These are phyloP conservation scores for Tolypocladium inflatum DNA, from an alignment of 2,329 filamentous ascomycete species.

Conservation along the genomic window DNA sequence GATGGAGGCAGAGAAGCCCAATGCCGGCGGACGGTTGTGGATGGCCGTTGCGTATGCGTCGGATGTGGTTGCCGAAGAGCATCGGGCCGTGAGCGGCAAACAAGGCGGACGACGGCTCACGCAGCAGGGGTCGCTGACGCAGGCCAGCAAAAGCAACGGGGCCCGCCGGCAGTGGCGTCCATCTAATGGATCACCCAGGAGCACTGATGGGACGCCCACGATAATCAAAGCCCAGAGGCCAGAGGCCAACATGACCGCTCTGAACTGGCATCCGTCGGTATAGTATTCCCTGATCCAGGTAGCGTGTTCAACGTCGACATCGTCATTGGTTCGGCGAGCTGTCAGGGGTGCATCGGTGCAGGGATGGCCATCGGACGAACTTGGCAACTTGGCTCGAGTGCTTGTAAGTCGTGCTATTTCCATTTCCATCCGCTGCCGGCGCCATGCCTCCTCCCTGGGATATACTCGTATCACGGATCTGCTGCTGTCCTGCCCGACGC, in stretches of 20 bases:
- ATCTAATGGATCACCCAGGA: no score
- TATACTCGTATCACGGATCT: no score
- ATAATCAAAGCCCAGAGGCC: no score
- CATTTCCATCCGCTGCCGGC: background rate
- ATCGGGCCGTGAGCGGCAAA: no score
- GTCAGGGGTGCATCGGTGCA: background rate
- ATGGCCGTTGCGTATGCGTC: background rate
- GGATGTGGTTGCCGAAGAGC: background rate
- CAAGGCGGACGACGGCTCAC: background rate
- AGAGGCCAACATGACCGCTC: no score
- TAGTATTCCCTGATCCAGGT: background rate
- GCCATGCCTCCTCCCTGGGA: no score
- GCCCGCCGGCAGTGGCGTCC: no score
- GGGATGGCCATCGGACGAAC: background rate
- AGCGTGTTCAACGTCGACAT: background rate
- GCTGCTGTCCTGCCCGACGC: background rate
- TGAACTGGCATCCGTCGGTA: no score
- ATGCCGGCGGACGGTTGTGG: background rate
- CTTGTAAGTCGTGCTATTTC: background rate
- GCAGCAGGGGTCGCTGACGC: background rate
- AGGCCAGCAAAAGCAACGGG: background rate
- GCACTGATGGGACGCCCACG: no score
- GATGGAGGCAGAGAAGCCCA: background rate
- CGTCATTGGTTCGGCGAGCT: background rate
- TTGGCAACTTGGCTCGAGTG: background rate